These are phyloP conservation scores for Yarrowia keelungensis DNA, from an alignment of 805 yeast genomes.

Conservation along the genomic window DNA sequence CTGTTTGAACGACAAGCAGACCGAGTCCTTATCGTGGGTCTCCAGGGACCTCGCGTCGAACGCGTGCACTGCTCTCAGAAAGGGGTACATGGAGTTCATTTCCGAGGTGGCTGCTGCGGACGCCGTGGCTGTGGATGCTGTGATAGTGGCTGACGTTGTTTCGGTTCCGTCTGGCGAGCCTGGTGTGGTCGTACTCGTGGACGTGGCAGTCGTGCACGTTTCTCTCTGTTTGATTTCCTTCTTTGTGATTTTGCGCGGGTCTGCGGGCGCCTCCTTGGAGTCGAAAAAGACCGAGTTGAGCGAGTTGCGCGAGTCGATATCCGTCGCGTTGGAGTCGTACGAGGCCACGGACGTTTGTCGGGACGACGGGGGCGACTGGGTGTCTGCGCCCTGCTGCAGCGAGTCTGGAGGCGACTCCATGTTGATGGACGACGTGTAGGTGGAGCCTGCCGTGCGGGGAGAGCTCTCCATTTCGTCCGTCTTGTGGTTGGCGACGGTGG, in stretches of 20 bases:
- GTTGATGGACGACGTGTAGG: constrained; percentile 8
- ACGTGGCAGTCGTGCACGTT: not conserved
- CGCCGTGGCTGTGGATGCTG: not conserved
- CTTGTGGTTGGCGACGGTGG: not conserved
- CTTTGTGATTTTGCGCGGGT: constrained; percentile 32
- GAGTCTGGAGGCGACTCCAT: constrained; percentile 37
- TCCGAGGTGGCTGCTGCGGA: constrained; percentile 17
- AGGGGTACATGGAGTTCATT: constrained; percentile 37
- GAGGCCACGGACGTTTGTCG: constrained; percentile 29
- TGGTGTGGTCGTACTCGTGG: not conserved
- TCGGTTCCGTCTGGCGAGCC: constrained; percentile 2
- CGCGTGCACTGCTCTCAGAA: constrained; percentile 26
- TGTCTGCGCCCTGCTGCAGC: constrained; percentile 13
- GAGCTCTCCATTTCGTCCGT: constrained; percentile 3
- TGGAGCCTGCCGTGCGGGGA: constrained; percentile 4
- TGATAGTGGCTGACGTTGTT: not conserved
- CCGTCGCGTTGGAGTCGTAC: constrained; percentile 36
- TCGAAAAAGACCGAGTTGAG: constrained; percentile 34
- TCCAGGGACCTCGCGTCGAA: constrained; percentile 30
- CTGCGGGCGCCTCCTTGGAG: constrained; percentile 38
- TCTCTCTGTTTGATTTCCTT: constrained; percentile 29
- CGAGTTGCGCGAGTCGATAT: constrained; percentile 34
- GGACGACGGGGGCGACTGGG: constrained; percentile 28
- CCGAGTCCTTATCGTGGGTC: constrained; percentile 33
- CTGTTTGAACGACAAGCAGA: constrained; percentile 48